Base-by-base conservation (phyloP, 257 asterid species). In the Solanum neorickii region DNA sequence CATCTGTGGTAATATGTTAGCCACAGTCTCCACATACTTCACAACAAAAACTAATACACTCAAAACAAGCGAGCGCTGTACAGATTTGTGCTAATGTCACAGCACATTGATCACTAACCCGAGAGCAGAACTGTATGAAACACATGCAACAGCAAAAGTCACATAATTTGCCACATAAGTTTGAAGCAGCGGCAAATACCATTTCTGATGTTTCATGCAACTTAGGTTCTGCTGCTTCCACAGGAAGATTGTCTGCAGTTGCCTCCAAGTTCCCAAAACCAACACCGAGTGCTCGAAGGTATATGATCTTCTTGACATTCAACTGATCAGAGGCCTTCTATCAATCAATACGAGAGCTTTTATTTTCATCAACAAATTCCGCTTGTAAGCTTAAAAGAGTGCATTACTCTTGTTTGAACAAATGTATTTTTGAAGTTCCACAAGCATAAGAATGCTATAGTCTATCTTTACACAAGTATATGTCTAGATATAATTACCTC, bases 121-220 rank as follows among this genome's bases (percentile, higher is more conserved):
- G 88, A 76, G 86, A 86, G 21, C 97, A 95, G 83, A 86, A 92
- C 85, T 90, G 96, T 86, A 96, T 88, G 87, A 89, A 92, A 74
- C 96, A 96, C 96, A 96, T 92, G 91, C 99, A 95, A 89, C 99
- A 96, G 47, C 95, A 93, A 12, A 87, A 70, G 39, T 95, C 96
- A 12, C 90, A n/a, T 89, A 90, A 23, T 87, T 88, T 90, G 66
- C 93, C 85, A 12, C 98, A 94, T 12, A 86, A 87, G 62, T 78
- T 83, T 23, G 96, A 78, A n/a, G 98, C 98, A 15, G 93, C 95
- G 73, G 87, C 90, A 29, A 91, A 68, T 20, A 95, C 88, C 92
- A 88, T 87, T 16, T 93, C 97, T 15, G 96, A 91, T 27, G 95
- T 87, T 85, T 91, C 94, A 16, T 94, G 94, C 59, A 95, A 74